phyloP scores from a whole-genome alignment of 441 rosid species.

The Biscutella laevigata region DNA sequence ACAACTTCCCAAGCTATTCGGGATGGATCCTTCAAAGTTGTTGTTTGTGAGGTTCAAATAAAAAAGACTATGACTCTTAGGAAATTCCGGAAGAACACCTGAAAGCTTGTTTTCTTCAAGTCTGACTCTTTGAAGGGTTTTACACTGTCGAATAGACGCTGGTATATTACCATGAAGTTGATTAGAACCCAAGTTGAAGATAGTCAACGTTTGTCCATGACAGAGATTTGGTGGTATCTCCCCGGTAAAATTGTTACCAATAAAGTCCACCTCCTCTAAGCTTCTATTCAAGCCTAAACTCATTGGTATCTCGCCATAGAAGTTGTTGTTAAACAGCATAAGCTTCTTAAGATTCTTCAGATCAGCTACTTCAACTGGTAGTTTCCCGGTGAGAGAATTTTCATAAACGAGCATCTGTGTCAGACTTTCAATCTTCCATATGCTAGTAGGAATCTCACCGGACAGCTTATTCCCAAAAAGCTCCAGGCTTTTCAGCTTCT shows the following conservation, averaged over 20 bases:
- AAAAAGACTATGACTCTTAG: constrained; percentile 31
- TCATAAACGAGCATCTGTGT: constrained; percentile 34
- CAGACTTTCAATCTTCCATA: constrained; percentile 64
- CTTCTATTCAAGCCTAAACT: constrained; percentile 59
- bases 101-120: constrained; percentile 43
- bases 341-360: constrained; percentile 45
- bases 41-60: constrained; percentile 44
- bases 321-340: constrained; percentile 40
- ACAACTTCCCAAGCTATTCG: constrained; percentile 51
- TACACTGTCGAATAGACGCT: constrained; percentile 42
- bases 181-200: constrained; percentile 47
- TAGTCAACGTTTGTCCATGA: constrained; percentile 36
- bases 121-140: constrained; percentile 49
- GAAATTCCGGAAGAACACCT: constrained; percentile 49
- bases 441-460: constrained; percentile 54
- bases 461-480: constrained; percentile 46
- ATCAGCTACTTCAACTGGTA: constrained; percentile 53
- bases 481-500: constrained; percentile 36
- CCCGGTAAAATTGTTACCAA: constrained; percentile 50
- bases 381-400: constrained; percentile 57
- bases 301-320: constrained; percentile 51
- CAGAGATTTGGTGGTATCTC: constrained; percentile 59
- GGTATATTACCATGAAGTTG: constrained; percentile 60
- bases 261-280: constrained; percentile 51
- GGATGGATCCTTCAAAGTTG: constrained; percentile 46